phyloP scores from a whole-genome alignment of 179 eudicot genomes.

The Patellifolia procumbens region DNA sequence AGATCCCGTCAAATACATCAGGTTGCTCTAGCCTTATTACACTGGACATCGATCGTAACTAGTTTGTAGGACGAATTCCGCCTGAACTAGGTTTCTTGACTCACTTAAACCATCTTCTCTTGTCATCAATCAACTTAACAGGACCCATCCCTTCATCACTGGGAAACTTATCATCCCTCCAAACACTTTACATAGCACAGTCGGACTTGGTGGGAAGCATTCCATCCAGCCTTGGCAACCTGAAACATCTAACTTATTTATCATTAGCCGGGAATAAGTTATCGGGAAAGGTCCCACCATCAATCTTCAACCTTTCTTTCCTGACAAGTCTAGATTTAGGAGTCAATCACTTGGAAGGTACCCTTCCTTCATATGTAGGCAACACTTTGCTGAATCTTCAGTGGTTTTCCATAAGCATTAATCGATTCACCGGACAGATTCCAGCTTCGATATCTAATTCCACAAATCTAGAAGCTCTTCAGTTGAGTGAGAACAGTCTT shows the following conservation, averaged over 20 bases:
- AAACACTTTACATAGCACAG: background rate
- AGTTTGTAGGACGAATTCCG: conserved; percentile 27
- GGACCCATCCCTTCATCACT: conserved; percentile 24
- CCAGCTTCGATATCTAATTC: conserved; percentile 30
- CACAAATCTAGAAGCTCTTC: conserved; percentile 22
- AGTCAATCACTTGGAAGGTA: conserved; percentile 17
- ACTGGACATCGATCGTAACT: conserved; percentile 36
- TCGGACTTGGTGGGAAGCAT: conserved; percentile 2
- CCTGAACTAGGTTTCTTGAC: conserved; percentile 8
- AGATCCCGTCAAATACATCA: conserved; percentile 24
- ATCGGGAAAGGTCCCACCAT: conserved; percentile 22
- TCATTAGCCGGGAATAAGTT: background rate
- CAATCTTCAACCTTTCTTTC: conserved; percentile 22
- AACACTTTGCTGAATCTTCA: conserved; percentile 21
- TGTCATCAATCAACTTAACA: conserved; percentile 1
- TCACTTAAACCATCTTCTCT: background rate
- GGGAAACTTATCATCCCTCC: conserved; percentile 24
- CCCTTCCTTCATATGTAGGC: conserved; percentile 19
- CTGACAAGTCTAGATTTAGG: conserved; percentile 6
- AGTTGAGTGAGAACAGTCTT: conserved; percentile 22
- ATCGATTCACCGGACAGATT: conserved; percentile 23
- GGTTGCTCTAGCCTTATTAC: conserved; percentile 11
- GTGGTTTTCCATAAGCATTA: background rate
- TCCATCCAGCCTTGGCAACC: conserved; percentile 21
- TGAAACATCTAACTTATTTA: background rate